These are phyloP conservation scores for Phytophthora sansomeana DNA, from an alignment of 352 stramenopile genomes.

Conservation along the genomic window DNA sequence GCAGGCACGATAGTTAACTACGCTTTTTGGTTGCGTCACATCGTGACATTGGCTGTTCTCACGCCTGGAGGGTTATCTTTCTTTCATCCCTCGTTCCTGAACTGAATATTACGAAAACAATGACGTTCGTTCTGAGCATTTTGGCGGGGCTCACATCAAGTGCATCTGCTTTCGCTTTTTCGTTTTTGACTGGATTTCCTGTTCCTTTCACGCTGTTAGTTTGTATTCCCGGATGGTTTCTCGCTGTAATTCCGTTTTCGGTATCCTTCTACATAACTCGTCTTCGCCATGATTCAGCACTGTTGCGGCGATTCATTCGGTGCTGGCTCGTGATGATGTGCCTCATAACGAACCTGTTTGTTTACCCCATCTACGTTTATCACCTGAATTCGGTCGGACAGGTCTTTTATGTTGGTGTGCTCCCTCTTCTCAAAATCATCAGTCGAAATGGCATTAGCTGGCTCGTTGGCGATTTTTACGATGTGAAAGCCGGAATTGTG, in stretches of 20 bases:
- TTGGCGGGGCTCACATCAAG: neutral
- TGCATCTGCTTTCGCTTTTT: constrained; percentile 1
- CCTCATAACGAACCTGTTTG: neutral
- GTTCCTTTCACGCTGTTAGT: constrained; percentile 16
- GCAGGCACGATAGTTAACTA: constrained; percentile 3
- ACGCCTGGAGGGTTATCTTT: neutral
- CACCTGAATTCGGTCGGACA: neutral
- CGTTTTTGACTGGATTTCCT: constrained; percentile 5
- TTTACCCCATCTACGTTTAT: constrained; percentile 4
- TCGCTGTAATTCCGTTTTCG: neutral
- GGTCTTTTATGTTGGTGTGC: constrained; percentile 2
- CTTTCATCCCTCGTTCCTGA: constrained; percentile 8
- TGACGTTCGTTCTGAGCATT: neutral
- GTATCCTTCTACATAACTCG: neutral
- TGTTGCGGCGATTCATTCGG: constrained; percentile 1
- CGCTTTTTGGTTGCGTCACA: constrained; percentile 7
- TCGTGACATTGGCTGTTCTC: neutral
- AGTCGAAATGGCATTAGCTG: constrained; percentile 9
- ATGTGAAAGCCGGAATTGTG: constrained; percentile 11
- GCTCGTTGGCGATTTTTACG: neutral
- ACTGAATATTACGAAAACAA: constrained; percentile 4
- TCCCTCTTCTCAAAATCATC: constrained; percentile 2
- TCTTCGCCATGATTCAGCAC: neutral
- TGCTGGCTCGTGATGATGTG: constrained; percentile 3
- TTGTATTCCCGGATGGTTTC: neutral